Percentiles rank a stretch among this genome's conserved stretches.
Evolutionary conservation across 805 yeast genomes (phyloP).

Genomic region (Kluyveromyces dobzhanskii): DNA sequence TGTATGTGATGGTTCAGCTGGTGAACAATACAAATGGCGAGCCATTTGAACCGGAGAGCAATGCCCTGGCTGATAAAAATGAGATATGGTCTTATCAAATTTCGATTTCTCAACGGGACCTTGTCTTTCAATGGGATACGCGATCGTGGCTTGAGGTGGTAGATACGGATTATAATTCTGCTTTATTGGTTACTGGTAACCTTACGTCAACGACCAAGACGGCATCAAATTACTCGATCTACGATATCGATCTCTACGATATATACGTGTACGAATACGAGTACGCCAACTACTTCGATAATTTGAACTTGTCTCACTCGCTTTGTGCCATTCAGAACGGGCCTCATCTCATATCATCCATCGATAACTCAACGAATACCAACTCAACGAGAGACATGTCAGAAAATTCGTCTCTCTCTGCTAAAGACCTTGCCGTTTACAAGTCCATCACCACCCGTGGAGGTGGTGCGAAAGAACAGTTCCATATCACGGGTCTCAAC

Average conservation of each 20-base stretch:
- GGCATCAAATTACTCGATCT: constrained; percentile 14
- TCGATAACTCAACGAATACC: constrained; percentile 7
- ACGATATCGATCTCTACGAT: constrained; percentile 23
- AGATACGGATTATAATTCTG: constrained; percentile 65
- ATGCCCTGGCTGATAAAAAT: neutral
- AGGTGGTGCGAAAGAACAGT: constrained; percentile 48
- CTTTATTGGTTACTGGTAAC: constrained; percentile 55
- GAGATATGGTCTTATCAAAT: constrained; percentile 53
- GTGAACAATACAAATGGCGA: constrained; percentile 16
- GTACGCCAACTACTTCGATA: constrained; percentile 28
- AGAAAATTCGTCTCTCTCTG: constrained; percentile 20
- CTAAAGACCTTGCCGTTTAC: constrained; percentile 12
- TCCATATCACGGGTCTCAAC: constrained; percentile 53
- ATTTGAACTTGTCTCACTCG: constrained; percentile 38
- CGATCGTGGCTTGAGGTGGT: constrained; percentile 46
- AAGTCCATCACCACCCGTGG: constrained; percentile 37
- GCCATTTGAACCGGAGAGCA: constrained; percentile 6
- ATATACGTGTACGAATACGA: constrained; percentile 42
- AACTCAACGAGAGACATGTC: neutral
- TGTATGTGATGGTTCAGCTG: constrained; percentile 21
- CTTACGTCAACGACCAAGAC: constrained; percentile 25
- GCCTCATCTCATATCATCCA: constrained; percentile 30
- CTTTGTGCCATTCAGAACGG: constrained; percentile 66
- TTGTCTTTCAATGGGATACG: constrained; percentile 64
- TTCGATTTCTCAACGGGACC: constrained; percentile 54